These are phyloP conservation scores for Umbilicaria muhlenbergii DNA, from an alignment of 495 filamentous ascomycete species.

Conservation along the genomic window DNA sequence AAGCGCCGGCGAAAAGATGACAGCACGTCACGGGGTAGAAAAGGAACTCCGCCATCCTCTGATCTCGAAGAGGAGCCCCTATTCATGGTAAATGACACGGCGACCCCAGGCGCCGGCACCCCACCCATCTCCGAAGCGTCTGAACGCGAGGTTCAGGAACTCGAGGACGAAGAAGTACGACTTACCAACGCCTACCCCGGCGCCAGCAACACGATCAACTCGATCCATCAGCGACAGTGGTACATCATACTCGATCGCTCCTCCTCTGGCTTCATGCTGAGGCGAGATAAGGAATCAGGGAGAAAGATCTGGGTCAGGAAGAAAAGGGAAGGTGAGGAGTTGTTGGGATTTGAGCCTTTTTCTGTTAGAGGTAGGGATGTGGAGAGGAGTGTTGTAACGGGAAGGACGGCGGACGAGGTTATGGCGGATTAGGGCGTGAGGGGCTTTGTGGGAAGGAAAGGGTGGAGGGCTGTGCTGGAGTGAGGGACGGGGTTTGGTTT, in stretches of 20 bases:
- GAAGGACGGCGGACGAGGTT: conserved; percentile 37
- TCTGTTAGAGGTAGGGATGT: conserved; percentile 37
- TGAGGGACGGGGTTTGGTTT: conserved; percentile 10
- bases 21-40: not conserved
- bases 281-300: conserved; percentile 9
- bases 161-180: conserved; percentile 35
- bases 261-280: conserved; percentile 35
- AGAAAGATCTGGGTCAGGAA: conserved; percentile 16
- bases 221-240: conserved; percentile 50
- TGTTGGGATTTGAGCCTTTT: conserved; percentile 36
- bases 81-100: conserved; percentile 5
- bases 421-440: conserved; percentile 40
- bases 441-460: conserved; percentile 35
- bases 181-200: conserved; percentile 48
- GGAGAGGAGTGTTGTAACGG: conserved; percentile 49
- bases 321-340: conserved; percentile 5
- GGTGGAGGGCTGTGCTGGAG: conserved; percentile 40
- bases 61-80: conserved; percentile 2
- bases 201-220: conserved; percentile 43
- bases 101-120: not conserved
- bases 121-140: conserved; percentile 7
- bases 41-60: not conserved
- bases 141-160: conserved; percentile 23
- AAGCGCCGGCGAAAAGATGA: conserved; percentile 18
- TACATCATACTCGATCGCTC: conserved; percentile 39